These are phyloP conservation scores for Musa itinerans DNA, from an alignment of 176 grass and related monocot genomes.

Conservation along the genomic window DNA sequence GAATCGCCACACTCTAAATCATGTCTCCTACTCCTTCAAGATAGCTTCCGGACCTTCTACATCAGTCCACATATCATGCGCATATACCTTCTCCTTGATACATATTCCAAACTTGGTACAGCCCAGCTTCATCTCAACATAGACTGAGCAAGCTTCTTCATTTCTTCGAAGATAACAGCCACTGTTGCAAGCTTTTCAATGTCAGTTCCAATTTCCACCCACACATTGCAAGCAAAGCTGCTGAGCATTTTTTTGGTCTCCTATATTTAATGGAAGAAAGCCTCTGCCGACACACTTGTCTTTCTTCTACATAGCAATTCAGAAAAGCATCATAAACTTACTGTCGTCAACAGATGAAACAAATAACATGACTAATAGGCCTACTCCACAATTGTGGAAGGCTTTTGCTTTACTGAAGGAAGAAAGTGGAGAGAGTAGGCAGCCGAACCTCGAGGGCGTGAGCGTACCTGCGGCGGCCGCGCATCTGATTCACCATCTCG, in stretches of 20 bases:
- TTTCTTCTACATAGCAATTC: constrained; percentile 32
- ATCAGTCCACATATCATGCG: too few relatives aligned
- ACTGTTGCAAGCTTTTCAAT: constrained; percentile 27
- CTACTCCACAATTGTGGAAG: too few relatives aligned
- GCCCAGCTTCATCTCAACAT: constrained; percentile 25
- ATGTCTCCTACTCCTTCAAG: too few relatives aligned
- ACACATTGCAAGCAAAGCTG: constrained; percentile 23
- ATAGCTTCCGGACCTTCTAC: too few relatives aligned
- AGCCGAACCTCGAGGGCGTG: constrained; percentile 1
- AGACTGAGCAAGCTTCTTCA: constrained; percentile 23
- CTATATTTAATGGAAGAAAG: constrained; percentile 34
- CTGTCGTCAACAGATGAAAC: too few relatives aligned
- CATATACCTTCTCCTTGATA: too few relatives aligned
- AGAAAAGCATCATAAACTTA: constrained; percentile 48
- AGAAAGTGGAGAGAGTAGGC: background rate
- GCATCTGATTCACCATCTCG: background rate
- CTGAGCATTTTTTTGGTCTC: constrained; percentile 20
- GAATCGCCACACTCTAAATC: too few relatives aligned
- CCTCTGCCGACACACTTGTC: constrained; percentile 32
- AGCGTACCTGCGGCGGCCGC: background rate
- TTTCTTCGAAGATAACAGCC: constrained; percentile 18
- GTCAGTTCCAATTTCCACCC: constrained; percentile 35
- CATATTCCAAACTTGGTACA: too few relatives aligned
- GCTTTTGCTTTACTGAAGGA: background rate
- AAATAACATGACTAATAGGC: too few relatives aligned